phyloP scores from a whole-genome alignment of 805 yeast genomes.

The Candida alai region DNA sequence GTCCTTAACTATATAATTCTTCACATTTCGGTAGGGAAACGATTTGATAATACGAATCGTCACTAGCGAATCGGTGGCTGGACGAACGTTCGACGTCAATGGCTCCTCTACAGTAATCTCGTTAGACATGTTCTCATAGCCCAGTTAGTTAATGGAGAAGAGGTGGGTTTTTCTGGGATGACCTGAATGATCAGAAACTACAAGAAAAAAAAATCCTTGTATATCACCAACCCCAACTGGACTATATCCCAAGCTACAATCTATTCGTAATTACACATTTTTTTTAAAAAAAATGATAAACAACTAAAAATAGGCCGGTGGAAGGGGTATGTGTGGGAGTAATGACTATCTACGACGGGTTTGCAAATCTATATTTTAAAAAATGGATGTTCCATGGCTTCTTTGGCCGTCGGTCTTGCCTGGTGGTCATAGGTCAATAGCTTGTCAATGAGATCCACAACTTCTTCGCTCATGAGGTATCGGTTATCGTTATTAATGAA shows the following conservation, averaged over 20 bases:
- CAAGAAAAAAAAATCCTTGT: background rate
- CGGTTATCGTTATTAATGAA: conserved; percentile 70
- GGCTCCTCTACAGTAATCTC: conserved; percentile 52
- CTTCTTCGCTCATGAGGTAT: conserved; percentile 61
- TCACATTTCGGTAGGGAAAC: conserved; percentile 85
- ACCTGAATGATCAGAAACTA: background rate
- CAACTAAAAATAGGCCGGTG: too few relatives aligned
- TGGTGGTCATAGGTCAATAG: conserved; percentile 84
- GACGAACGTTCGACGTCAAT: conserved; percentile 73
- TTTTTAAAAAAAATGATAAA: too few relatives aligned
- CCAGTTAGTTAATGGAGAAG: background rate
- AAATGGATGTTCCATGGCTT: conserved; percentile 72
- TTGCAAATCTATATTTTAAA: conserved; percentile 23
- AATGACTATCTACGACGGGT: too few relatives aligned
- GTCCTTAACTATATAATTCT: conserved; percentile 64
- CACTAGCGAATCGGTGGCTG: conserved; percentile 66
- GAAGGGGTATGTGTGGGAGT: too few relatives aligned
- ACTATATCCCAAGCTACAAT: too few relatives aligned
- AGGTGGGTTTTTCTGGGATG: background rate
- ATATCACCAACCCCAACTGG: too few relatives aligned
- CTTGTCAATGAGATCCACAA: conserved; percentile 76
- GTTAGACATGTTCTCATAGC: conserved; percentile 1
- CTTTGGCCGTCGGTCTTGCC: conserved; percentile 81
- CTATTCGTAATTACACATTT: too few relatives aligned
- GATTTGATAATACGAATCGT: conserved; percentile 88